A percentile compares a stretch with the other conserved stretches of the same genome.
Conservation (phyloP, 2,329 filamentous ascomycete species). For the Exophiala spinifera region DNA sequence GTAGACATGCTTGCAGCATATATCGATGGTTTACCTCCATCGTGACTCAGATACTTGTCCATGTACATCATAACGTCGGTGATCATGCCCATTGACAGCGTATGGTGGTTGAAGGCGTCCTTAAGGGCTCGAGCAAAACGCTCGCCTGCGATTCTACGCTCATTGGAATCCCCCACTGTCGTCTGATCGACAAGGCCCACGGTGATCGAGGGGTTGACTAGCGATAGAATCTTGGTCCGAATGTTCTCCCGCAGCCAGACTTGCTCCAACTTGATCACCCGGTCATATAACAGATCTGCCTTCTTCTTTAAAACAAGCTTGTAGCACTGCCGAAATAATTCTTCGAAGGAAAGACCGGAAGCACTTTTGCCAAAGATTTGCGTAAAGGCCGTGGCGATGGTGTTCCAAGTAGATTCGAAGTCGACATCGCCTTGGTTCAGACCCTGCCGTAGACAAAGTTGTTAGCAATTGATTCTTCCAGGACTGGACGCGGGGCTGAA, state of each 20-base stretch:
- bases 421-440: conserved; percentile 62
- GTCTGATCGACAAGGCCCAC: conserved; percentile 47
- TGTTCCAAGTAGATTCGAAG: conserved; percentile 81
- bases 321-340: conserved; percentile 90
- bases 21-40: conserved; percentile 71
- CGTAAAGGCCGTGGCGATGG: conserved; percentile 70
- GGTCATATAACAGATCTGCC: conserved; percentile 74
- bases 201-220: conserved; percentile 69
- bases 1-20: conserved; percentile 81
- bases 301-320: conserved; percentile 89
- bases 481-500: neutral
- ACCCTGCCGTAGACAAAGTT: conserved; percentile 43
- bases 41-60: conserved; percentile 77
- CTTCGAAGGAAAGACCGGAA: conserved; percentile 86
- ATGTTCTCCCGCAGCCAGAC: conserved; percentile 75
- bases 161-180: conserved; percentile 64
- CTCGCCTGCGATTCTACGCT: conserved; percentile 76
- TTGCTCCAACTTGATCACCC: conserved; percentile 76
- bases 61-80: conserved; percentile 98
- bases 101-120: conserved; percentile 82
- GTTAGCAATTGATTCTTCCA: neutral
- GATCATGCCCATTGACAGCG: conserved; percentile 88
- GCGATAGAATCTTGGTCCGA: conserved; percentile 63
- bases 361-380: conserved; percentile 94
- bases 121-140: conserved; percentile 74